Evolutionary conservation across 352 stramenopile species (phyloP).

Genomic region (Aphanomyces stellatus): DNA sequence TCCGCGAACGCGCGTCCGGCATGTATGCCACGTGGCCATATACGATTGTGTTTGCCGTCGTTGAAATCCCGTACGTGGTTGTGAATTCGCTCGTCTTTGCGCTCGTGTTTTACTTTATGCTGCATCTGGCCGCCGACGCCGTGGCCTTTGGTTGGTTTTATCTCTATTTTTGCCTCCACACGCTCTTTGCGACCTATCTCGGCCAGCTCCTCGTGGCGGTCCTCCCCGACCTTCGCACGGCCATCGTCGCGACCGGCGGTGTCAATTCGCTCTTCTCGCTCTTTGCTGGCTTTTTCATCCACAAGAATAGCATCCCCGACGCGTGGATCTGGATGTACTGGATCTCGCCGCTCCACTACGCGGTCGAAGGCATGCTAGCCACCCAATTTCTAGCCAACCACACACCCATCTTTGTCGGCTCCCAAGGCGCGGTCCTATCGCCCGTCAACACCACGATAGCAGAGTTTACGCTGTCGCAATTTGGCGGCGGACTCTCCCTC

Average conservation of each 20-base stretch:
- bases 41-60: constrained; percentile 56
- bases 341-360: constrained; percentile 21
- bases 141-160: constrained; percentile 22
- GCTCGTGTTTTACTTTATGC: constrained; percentile 50
- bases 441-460: not conserved
- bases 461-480: not conserved
- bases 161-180: constrained; percentile 41
- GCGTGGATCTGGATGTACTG: constrained; percentile 19
- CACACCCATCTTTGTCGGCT: not conserved
- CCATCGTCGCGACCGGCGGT: constrained; percentile 30
- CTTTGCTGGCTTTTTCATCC: constrained; percentile 39
- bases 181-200: constrained; percentile 57
- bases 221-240: constrained; percentile 36
- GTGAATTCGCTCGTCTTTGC: constrained; percentile 32
- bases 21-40: constrained; percentile 76
- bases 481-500: not conserved
- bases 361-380: constrained; percentile 14
- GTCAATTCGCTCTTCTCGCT: constrained; percentile 45
- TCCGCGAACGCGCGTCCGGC: constrained; percentile 73
- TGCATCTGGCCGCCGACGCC: not conserved
- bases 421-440: not conserved
- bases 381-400: constrained; percentile 15
- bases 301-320: constrained; percentile 16
- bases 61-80: constrained; percentile 58
- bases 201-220: constrained; percentile 63